Evolutionary conservation across 495 filamentous ascomycete species (phyloP).

Genomic region (Articulospora tetracladia): DNA sequence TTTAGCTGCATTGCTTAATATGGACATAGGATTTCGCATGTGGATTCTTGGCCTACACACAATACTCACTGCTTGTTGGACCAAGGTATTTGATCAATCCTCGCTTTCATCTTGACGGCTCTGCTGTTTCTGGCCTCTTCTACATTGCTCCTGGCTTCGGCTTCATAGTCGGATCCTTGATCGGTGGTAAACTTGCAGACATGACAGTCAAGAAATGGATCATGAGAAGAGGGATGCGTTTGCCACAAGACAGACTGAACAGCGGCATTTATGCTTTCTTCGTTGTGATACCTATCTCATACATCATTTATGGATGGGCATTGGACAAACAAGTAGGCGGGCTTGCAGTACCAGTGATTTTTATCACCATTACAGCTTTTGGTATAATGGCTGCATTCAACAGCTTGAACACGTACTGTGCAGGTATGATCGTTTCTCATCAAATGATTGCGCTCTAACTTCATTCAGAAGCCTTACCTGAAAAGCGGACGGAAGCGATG

Average conservation of each 20-base stretch:
- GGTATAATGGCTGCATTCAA: conserved; percentile 68
- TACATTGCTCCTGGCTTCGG: conserved; percentile 68
- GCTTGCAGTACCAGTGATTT: conserved; percentile 53
- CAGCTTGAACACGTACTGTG: conserved; percentile 65
- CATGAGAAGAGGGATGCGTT: conserved; percentile 48
- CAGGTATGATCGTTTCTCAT: conserved; percentile 31
- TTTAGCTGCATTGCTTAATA: not conserved
- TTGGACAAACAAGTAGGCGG: conserved; percentile 61
- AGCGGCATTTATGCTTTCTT: conserved; percentile 54
- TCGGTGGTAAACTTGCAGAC: conserved; percentile 67
- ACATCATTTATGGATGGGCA: conserved; percentile 67
- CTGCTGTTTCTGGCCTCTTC: conserved; percentile 61
- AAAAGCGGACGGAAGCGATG: conserved; percentile 59
- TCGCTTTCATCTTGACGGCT: conserved; percentile 59
- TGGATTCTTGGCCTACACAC: conserved; percentile 61
- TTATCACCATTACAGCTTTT: conserved; percentile 50
- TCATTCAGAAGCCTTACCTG: conserved; percentile 54
- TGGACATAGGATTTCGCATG: conserved; percentile 51
- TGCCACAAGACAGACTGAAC: conserved; percentile 64
- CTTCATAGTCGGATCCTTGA: conserved; percentile 61
- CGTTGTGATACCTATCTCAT: conserved; percentile 54
- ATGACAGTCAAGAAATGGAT: conserved; percentile 59
- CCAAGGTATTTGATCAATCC: conserved; percentile 70
- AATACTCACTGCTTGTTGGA: conserved; percentile 64
- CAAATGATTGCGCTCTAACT: not conserved